phyloP scores from a whole-genome alignment of 179 eudicot species.

The Carnegiea gigantea region DNA sequence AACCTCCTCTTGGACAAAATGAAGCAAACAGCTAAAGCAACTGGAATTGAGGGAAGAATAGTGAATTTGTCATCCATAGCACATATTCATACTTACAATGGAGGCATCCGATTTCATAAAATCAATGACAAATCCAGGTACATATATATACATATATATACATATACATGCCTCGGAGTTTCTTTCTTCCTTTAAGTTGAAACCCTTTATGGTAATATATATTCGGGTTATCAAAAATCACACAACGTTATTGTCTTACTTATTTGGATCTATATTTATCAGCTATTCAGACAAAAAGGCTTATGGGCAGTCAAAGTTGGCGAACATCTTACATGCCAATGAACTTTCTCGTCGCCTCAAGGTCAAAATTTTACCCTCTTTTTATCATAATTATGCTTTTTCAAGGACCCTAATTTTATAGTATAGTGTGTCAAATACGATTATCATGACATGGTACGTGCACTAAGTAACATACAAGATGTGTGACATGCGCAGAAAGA shows the following conservation, averaged over 20 bases:
- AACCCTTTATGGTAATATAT: too few relatives aligned
- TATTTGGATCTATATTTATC: not conserved
- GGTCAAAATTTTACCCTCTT: constrained; percentile 31
- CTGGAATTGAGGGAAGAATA: constrained; percentile 78
- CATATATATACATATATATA: not conserved
- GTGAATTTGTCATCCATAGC: constrained; percentile 79
- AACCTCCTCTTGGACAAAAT: constrained; percentile 72
- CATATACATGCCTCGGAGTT: not conserved
- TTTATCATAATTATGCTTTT: too few relatives aligned
- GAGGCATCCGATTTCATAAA: constrained; percentile 57
- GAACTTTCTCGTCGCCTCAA: constrained; percentile 74
- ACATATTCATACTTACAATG: constrained; percentile 49
- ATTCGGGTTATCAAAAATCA: too few relatives aligned
- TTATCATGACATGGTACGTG: too few relatives aligned
- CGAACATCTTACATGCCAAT: constrained; percentile 73
- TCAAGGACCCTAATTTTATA: too few relatives aligned
- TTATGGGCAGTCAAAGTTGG: constrained; percentile 91
- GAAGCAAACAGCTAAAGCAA: constrained; percentile 64
- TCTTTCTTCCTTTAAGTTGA: too few relatives aligned
- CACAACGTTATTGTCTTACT: not conserved
- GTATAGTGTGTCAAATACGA: too few relatives aligned
- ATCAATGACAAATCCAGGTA: constrained; percentile 58
- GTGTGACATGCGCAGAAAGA: constrained; percentile 47
- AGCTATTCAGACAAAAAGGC: constrained; percentile 79
- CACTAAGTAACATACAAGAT: too few relatives aligned